Conservation (phyloP, 441 rosid species). For the Rhodomyrtus psidioides region DNA sequence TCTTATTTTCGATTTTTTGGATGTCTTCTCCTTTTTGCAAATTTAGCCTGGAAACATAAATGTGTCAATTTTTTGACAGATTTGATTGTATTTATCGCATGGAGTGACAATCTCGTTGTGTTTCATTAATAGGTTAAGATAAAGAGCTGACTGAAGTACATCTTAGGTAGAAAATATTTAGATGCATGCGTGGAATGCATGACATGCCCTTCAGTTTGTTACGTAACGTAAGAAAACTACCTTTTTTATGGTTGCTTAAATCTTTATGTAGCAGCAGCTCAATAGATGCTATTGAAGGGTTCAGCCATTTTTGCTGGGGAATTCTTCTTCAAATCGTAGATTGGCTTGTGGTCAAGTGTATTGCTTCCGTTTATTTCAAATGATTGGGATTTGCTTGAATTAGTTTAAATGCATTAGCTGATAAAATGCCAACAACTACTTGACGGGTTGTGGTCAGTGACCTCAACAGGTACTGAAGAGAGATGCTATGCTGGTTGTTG, state of each 20-base stretch:
- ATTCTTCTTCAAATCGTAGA: background rate
- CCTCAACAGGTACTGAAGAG: background rate
- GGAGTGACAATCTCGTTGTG: background rate
- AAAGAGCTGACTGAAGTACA: background rate
- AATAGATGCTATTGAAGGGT: background rate
- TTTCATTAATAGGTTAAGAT: background rate
- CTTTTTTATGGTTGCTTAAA: background rate
- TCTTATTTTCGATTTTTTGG: background rate
- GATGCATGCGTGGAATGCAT: background rate
- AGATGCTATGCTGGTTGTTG: background rate
- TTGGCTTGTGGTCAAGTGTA: background rate
- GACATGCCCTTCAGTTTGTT: background rate
- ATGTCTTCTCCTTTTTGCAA: background rate
- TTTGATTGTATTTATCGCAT: background rate
- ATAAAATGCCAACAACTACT: background rate
- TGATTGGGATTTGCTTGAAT: background rate
- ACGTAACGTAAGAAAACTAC: background rate
- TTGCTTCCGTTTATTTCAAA: background rate
- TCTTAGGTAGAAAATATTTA: background rate
- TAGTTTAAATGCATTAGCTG: background rate
- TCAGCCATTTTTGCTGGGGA: background rate
- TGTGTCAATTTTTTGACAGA: background rate
- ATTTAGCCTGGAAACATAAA: background rate
- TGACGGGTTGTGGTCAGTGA: background rate
- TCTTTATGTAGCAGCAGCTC: background rate